Base-by-base conservation (phyloP, 1,284 basidiomycete species). In the Cerioporus squamosus region DNA sequence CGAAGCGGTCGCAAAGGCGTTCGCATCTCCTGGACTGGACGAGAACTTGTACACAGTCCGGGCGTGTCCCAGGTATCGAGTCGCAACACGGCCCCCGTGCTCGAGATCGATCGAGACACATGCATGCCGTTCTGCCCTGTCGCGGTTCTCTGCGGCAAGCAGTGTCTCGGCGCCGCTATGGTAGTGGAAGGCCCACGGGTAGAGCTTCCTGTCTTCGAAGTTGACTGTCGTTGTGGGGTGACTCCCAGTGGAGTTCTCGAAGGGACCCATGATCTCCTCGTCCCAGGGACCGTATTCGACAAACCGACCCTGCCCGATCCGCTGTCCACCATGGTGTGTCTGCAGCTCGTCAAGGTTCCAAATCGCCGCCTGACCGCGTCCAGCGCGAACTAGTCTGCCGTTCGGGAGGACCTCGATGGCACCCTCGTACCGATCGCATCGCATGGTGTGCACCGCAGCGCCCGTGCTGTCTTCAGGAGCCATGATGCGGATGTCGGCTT, bases 41-140 rank as follows among this genome's bases (percentile, higher is more conserved):
- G 76, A 71, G 53, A 78, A 70, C 20, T 55, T 57, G 29, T 60
- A n/a, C 51, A 22, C 76, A 67, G 22, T 53, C 60, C 69, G 75
- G 9, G 74, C 74, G 54, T 79, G 76, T 5, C 77, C 79, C 5
- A 80, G 57, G 61, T 74, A 80, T 1, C 74, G 68, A 18, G 65
- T 55, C 2, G 60, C 72, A 6, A 57, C 62, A 47, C 69, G 69
- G 8, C 33, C 33, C 62, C 68, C 66, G 5, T 49, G 47, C 56
- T 75, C 73, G 18, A 78, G 49, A 59, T 78, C 77, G 5, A 77
- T 29, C 2, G 67, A 46, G 20, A 67, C 54, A 53, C 72, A 74
- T 14, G 59, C 63, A 46, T 63, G 72, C 43, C 46, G 31, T 5
- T 33, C 29, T 5, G 46, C 33, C 31, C 36, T 33, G 17, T 36